Conservation (phyloP, 805 yeast genomes). For the Cyberlindnera petersonii region DNA sequence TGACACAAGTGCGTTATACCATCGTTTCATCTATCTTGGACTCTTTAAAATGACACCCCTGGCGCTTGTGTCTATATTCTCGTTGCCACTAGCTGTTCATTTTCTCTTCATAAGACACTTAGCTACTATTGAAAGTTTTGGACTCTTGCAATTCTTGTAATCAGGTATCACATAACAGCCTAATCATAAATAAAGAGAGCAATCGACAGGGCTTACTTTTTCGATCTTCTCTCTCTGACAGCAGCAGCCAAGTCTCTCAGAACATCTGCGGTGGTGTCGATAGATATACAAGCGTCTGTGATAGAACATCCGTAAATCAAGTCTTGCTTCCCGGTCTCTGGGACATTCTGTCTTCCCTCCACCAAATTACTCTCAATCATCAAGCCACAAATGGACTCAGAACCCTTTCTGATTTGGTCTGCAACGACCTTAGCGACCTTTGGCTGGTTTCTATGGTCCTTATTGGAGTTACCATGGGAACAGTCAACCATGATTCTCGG, state of each 20-base stretch:
- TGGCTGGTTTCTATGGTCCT: constrained; percentile 91
- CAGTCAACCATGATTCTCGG: constrained; percentile 93
- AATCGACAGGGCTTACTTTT: neutral
- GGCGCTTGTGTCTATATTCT: no score
- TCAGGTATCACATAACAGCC: neutral
- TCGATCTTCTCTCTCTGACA: constrained; percentile 67
- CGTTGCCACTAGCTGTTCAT: no score
- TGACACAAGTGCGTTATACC: neutral
- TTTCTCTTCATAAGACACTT: no score
- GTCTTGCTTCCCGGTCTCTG: constrained; percentile 66
- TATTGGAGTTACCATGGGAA: constrained; percentile 93
- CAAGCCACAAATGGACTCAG: constrained; percentile 76
- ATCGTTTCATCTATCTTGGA: neutral
- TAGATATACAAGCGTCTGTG: constrained; percentile 95
- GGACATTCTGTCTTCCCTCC: constrained; percentile 91
- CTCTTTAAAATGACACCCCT: neutral
- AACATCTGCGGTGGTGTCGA: constrained; percentile 79
- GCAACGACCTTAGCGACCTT: constrained; percentile 75
- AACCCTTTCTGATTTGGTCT: constrained; percentile 76
- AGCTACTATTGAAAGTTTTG: no score
- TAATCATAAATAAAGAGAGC: neutral
- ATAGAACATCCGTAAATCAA: constrained; percentile 91
- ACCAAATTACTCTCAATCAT: constrained; percentile 93
- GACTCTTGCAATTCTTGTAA: neutral
- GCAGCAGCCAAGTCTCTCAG: constrained; percentile 72